Evolutionary conservation across 1,139 yeast genomes (phyloP), one percentile per base, ranked within the genome.

Genomic region (Hemisphaericaspora xylofermentans): DNA sequence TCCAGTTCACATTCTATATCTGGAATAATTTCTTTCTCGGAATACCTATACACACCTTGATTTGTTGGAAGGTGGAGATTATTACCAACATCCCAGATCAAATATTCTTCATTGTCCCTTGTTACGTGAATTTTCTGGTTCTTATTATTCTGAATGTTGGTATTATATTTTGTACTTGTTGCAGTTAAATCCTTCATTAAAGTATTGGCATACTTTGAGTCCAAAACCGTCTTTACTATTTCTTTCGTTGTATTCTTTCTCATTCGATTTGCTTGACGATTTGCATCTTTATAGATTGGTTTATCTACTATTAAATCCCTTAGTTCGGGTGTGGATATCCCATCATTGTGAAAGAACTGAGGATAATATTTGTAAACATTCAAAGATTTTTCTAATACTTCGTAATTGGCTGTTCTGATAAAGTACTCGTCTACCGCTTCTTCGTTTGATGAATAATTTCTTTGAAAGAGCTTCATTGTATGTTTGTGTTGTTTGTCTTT

Each of bases 201-300:
- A 26, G 4, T 16, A 8, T 24, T 12, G 22, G 22, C 16, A 14
- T 8, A 21, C 8, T 21, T 21, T 21, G 24, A 6, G 8, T 26
- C 36, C 30, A 24, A 8, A 12, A 25, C 4, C 13, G 14, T 22
- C 15, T 33, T 13, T 19, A 18, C 24, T n/a, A 17, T 13, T 17
- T 12, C 24, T 3, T 33, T 16, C 2, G 12, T 24, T 4, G 19
- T 8, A 6, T 16, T 6, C 5, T 33, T 32, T 32, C 36, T 33
- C 22, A 34, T 49, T 12, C 5, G 22, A n/a, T 13, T 31, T 16
- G 21, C 53, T 43, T 64, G 69, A 42, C 60, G 60, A 46, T 70
- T 71, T 31, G 75, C 76, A 24, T 66, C 62, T 31, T 62, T 53
- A 43, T 72, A 72, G 18, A 72, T 71, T 3, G 77, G 78, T 45